These are phyloP conservation scores for Botrytis squamosa DNA, from an alignment of 2,329 filamentous ascomycete genomes.

Conservation along the genomic window DNA sequence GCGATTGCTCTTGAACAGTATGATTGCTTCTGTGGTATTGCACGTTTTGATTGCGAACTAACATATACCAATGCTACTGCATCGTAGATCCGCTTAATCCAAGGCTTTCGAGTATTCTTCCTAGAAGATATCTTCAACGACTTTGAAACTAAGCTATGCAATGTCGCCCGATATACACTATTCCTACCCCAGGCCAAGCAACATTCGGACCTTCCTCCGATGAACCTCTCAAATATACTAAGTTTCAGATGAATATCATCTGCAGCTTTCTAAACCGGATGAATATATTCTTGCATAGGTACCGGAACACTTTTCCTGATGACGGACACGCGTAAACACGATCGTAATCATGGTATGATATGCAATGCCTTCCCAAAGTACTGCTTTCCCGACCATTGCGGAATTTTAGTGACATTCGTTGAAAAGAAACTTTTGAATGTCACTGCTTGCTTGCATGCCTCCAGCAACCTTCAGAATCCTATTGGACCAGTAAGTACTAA, in stretches of 20 bases:
- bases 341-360: neutral
- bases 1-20: neutral
- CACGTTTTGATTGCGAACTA: neutral
- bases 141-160: neutral
- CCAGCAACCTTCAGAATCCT: neutral
- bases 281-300: neutral
- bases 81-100: neutral
- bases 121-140: neutral
- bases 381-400: neutral
- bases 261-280: neutral
- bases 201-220: neutral
- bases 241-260: neutral
- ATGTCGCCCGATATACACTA: neutral
- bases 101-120: neutral
- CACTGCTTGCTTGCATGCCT: neutral
- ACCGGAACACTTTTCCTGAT: neutral
- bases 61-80: neutral
- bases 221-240: neutral
- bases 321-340: neutral
- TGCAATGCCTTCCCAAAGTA: neutral
- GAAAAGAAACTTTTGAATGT: neutral
- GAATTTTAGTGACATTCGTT: neutral
- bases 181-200: neutral
- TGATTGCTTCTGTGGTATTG: neutral
- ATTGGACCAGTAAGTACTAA: neutral